These are phyloP conservation scores for Sugiyamaella lignohabitans DNA, from an alignment of 805 yeast genomes.

Conservation along the genomic window DNA sequence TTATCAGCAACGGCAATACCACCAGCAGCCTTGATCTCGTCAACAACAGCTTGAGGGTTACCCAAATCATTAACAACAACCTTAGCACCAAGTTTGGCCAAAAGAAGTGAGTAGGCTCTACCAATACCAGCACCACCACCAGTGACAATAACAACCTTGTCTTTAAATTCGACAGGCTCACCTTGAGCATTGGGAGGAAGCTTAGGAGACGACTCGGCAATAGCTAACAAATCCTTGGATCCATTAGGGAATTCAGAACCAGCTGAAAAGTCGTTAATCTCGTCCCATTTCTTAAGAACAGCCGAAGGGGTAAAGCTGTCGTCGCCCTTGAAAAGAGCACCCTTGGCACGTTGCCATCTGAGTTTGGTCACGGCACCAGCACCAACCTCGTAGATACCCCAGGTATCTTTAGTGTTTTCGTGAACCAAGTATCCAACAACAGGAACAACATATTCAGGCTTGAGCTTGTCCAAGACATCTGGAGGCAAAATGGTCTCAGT, in stretches of 20 bases:
- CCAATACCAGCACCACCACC: conserved; percentile 97
- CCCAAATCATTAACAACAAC: conserved; percentile 87
- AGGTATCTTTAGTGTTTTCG: conserved; percentile 54
- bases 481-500: conserved; percentile 86
- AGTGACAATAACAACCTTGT: conserved; percentile 82
- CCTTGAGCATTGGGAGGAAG: conserved; percentile 59
- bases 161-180: conserved; percentile 54
- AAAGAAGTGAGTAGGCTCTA: conserved; percentile 74
- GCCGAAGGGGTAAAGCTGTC: conserved; percentile 77
- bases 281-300: conserved; percentile 58
- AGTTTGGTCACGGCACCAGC: conserved; percentile 90
- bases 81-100: conserved; percentile 89
- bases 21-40: conserved; percentile 65
- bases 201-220: conserved; percentile 47
- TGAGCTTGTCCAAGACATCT: conserved; percentile 68
- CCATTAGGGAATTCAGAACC: conserved; percentile 61
- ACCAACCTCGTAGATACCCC: conserved; percentile 84
- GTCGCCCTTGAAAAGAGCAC: conserved; percentile 76
- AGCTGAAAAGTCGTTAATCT: conserved; percentile 52
- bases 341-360: conserved; percentile 91
- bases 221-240: conserved; percentile 61
- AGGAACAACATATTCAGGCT: conserved; percentile 90
- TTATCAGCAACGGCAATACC: conserved; percentile 78
- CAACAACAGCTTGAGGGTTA: conserved; percentile 66
- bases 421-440: conserved; percentile 76